phyloP scores from a whole-genome alignment of 1,139 yeast species.

The Chernovozyma sophiae-reginae region DNA sequence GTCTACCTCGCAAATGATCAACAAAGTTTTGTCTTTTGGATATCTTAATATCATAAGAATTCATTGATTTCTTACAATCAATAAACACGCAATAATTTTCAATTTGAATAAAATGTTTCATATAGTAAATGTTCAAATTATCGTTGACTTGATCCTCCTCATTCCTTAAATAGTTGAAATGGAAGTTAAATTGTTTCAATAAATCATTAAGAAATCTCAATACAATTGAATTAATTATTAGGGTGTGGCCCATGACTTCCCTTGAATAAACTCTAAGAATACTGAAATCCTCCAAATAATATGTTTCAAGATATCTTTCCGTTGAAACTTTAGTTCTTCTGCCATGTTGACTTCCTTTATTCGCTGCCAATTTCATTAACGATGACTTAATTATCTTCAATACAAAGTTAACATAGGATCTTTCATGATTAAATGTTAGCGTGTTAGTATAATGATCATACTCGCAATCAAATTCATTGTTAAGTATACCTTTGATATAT shows the following conservation, averaged over 20 bases:
- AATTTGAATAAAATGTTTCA: slow-evolving; percentile 4
- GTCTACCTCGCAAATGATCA: background rate
- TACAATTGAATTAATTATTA: slow-evolving; percentile 19
- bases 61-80: background rate
- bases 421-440: background rate
- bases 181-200: slow-evolving; percentile 5
- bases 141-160: background rate
- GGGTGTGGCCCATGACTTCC: slow-evolving; percentile 20
- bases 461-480: background rate
- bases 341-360: background rate
- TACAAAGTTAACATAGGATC: background rate
- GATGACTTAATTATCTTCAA: background rate
- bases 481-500: slow-evolving; percentile 9
- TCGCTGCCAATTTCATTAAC: background rate
- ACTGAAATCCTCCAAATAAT: slow-evolving; percentile 25
- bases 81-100: background rate
- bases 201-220: slow-evolving; percentile 18
- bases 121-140: background rate
- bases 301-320: slow-evolving; percentile 9
- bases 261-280: slow-evolving; percentile 25
- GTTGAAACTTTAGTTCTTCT: background rate
- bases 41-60: background rate
- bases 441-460: background rate
- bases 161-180: background rate
- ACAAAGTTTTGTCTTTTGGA: slow-evolving; percentile 1